Evolutionary conservation across 164 flowering plant species (phyloP), one percentile per base, ranked within the genome.

Genomic region (Houttuynia cordata): DNA sequence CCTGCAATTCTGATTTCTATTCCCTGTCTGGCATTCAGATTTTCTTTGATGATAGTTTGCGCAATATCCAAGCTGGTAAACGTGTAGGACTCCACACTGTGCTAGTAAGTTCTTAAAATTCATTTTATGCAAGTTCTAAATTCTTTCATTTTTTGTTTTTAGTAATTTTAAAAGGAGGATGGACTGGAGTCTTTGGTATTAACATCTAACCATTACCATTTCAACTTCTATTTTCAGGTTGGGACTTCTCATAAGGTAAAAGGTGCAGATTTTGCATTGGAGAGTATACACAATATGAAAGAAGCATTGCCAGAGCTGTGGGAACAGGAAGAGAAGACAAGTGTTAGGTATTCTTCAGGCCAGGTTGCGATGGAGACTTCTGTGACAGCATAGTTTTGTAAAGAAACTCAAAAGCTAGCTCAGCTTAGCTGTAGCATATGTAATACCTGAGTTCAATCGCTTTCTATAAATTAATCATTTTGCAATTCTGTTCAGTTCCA

Each of bases 241-340:
- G 99, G 99, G 13, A 76, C 75, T 25, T 84, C 97, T 22, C 76
- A 80, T n/a, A 71, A 79, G 61, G 51, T 65, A 19, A 64, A 75
- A 49, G 93, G 96, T 22, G 96, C 79, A 30, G 99, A 94, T 79
- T 74, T 79, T 79, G 95, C 87, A 8, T 67, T 94, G 15, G 96
- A 91, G 73, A 87, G 89, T 76, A 88, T 94, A 70, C 99, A 94
- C 75, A 91, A 94, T 62, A 74, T 94, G 54, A 78, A 69, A 69
- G 96, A 91, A 69, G 97, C 96, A 58, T 55, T 94, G 63, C 97
- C 99, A 10, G 90, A 85, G 67, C 85, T 94, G 42, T 88, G 89
- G 90, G 93, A 87, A 68, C 79, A 66, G 15, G 67, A 72, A 10
- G 81, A 73, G 60, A 82, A 78, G 49, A 85, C 79, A 51, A 70